phyloP scores from a whole-genome alignment of 176 grass and related monocot species.

The Thinopyrum elongatum region DNA sequence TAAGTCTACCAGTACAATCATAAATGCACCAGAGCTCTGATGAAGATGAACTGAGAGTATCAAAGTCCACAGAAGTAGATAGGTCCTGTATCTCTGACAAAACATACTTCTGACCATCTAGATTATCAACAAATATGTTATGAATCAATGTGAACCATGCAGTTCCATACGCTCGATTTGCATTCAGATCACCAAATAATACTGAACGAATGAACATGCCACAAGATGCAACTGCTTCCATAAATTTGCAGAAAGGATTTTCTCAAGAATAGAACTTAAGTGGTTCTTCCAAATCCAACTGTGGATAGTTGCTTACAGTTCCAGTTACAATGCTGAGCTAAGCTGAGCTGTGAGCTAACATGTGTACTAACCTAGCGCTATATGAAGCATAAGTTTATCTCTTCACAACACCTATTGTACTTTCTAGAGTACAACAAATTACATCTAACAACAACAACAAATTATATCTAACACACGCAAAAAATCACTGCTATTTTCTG shows the following conservation, averaged over 20 bases:
- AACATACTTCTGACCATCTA: slow-evolving; percentile 6
- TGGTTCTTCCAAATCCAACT: slow-evolving; percentile 15
- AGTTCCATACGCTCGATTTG: neutral
- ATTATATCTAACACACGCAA: slow-evolving; percentile 11
- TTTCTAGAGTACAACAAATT: slow-evolving; percentile 24
- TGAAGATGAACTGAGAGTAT: neutral
- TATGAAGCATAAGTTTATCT: slow-evolving; percentile 11
- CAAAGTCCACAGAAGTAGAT: neutral
- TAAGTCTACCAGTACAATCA: neutral
- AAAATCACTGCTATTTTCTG: slow-evolving; percentile 6
- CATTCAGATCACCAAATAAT: neutral
- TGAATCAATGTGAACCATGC: neutral
- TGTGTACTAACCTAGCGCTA: slow-evolving; percentile 26
- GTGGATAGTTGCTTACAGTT: slow-evolving; percentile 5
- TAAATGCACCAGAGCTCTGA: neutral
- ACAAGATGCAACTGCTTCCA: neutral
- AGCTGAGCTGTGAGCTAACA: slow-evolving; percentile 9
- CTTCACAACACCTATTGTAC: slow-evolving; percentile 34
- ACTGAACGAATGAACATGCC: neutral
- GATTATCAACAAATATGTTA: slow-evolving; percentile 7
- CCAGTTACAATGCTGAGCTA: slow-evolving; percentile 23
- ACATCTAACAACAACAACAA: slow-evolving; percentile 13
- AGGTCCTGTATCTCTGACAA: slow-evolving; percentile 13
- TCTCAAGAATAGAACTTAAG: neutral
- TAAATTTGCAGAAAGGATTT: neutral